A percentile compares a stretch with the other conserved stretches of the same genome.
Conservation (phyloP, 192 early-diverging fungal genomes). For the Rhizophagus prolifer region DNA sequence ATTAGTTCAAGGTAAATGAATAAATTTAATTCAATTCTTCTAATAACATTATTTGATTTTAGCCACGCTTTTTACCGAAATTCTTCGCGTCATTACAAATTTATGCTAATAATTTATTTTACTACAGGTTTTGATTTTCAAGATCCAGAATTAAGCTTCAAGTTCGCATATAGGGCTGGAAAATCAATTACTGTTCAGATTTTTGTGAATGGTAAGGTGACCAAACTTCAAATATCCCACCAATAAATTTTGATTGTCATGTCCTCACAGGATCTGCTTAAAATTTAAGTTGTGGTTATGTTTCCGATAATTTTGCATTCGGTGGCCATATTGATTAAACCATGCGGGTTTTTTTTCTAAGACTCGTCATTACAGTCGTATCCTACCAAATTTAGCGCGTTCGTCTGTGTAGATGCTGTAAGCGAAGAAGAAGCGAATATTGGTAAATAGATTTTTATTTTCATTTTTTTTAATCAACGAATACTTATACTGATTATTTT, state of each 20-base stretch:
- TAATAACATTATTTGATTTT: neutral
- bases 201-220: conserved; percentile 26
- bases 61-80: neutral
- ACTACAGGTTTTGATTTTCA: conserved; percentile 32
- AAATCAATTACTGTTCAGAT: conserved; percentile 30
- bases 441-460: conserved; percentile 17
- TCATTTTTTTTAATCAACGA: neutral
- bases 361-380: conserved; percentile 27
- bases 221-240: neutral
- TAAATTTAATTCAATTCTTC: neutral
- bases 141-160: conserved; percentile 33
- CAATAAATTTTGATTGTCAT: neutral
- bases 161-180: conserved; percentile 16
- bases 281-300: conserved; percentile 4
- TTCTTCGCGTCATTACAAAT: neutral
- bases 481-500: neutral
- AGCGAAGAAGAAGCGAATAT: conserved; percentile 10
- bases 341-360: neutral
- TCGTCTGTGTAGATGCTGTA: conserved; percentile 30
- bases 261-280: neutral
- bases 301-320: neutral
- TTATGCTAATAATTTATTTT: neutral
- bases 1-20: conserved; percentile 24
- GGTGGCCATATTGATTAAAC: neutral
- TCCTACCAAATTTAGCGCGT: conserved; percentile 29